Base-by-base conservation (phyloP, 352 stramenopile genomes). In the Pythium chondricola region DNA sequence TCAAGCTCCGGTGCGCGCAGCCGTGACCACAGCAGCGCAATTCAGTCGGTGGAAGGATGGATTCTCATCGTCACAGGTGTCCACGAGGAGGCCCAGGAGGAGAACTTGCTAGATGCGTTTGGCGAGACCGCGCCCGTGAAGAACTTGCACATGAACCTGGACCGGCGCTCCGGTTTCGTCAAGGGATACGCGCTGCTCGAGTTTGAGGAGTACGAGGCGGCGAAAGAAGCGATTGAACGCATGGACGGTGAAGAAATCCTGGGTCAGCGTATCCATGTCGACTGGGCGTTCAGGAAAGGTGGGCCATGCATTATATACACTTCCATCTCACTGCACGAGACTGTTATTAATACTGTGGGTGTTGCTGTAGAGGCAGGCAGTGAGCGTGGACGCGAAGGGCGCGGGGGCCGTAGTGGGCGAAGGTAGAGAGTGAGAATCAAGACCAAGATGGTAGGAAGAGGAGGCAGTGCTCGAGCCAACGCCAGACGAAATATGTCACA, bases 171-270 rank as follows among this genome's bases (percentile, higher is more conserved):
- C 24, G 95, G 96, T 31, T 97, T 98, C 61, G 87, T 97, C 31
- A 98, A 98, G 66, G 89, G 93, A 21, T 98, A 98, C 65, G 92
- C 91, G 35, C 73, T 98, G 17, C 77, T 98, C 30, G 92, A 98
- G 65, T 98, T 96, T 45, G 84, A 87, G 48, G 69, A 87, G 11
- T 95, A 93, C 50, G 78, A 95, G n/a, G 88, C 92, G 44, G 91
- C 91, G 14, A 85, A 95, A 56, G 67, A 82, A 30, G 88, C 91
- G 10, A 97, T 97, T 62, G 77, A 88, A 43, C 84, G 90, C 37
- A 85, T 98, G 75, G 90, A 98, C 58, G 90, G 86, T 17, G 72
- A 86, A 42, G 75, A 96, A 54, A 71, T 98, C 25, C 58, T 98
- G 18, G 92, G 85, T 38, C 80, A 84, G 46, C 83, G 65, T 33